phyloP scores from a whole-genome alignment of 768 basidiomycete species.

The Russula sp. region DNA sequence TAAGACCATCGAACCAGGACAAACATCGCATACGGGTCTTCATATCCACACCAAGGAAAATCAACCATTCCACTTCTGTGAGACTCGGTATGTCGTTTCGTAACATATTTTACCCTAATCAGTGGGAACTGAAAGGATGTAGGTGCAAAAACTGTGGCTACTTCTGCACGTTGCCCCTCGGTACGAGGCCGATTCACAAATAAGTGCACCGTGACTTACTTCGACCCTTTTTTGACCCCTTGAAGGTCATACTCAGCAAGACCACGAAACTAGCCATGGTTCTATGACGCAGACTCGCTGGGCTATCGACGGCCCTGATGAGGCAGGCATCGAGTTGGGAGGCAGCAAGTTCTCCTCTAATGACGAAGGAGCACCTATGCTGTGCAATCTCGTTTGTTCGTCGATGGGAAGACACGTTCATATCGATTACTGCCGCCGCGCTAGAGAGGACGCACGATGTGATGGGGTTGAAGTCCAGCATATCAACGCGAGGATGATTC shows the following conservation, averaged over 20 bases:
- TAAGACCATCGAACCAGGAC: slow-evolving; percentile 39
- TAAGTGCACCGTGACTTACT: not conserved
- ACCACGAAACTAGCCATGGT: slow-evolving; percentile 59
- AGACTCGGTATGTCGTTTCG: slow-evolving; percentile 35
- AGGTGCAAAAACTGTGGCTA: slow-evolving; percentile 56
- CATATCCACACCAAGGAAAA: slow-evolving; percentile 45
- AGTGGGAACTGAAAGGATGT: slow-evolving; percentile 8
- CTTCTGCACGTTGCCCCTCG: slow-evolving; percentile 50
- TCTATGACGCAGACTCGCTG: slow-evolving; percentile 56
- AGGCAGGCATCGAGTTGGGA: slow-evolving; percentile 44
- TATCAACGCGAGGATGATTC: slow-evolving; percentile 37
- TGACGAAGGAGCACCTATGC: slow-evolving; percentile 57
- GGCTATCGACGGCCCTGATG: slow-evolving; percentile 51
- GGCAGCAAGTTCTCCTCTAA: slow-evolving; percentile 49
- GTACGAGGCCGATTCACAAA: slow-evolving; percentile 29
- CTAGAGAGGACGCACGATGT: slow-evolving; percentile 35
- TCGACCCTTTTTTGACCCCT: not conserved
- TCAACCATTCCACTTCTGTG: slow-evolving; percentile 48
- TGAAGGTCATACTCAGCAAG: slow-evolving; percentile 51
- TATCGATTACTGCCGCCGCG: slow-evolving; percentile 47
- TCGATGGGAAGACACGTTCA: slow-evolving; percentile 55
- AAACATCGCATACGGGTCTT: slow-evolving; percentile 38
- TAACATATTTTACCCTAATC: not conserved
- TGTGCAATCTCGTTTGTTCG: slow-evolving; percentile 53
- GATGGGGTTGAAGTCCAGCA: slow-evolving; percentile 43